Evolutionary conservation across 768 basidiomycete genomes (phyloP), one percentile per base, ranked within the genome.

Genomic region (Termitomyces sp.): DNA sequence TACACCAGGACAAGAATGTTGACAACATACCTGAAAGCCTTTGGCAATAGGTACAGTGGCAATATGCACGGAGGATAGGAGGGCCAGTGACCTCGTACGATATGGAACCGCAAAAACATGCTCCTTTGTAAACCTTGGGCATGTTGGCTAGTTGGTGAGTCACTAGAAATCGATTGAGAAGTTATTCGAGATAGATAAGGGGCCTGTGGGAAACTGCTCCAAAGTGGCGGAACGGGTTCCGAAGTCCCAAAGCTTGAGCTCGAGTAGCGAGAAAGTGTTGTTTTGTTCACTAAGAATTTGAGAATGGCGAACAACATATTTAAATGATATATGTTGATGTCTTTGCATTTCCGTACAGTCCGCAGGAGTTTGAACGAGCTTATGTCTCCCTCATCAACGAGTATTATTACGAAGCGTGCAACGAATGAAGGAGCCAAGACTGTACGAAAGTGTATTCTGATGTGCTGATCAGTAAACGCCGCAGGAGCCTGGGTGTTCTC

Each of bases 1-100:
- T n/a, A n/a, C n/a, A 42, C 34, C 13, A 46, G 24, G 40, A 51
- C 46, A n/a, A 46, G 33, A 45, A 36, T 39, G 44, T 49, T 40
- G 47, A 49, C 30, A 26, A 34, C 74, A 57, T 65, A 81, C 86
- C 83, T 62, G 72, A 82, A 51, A 87, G 66, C 40, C 80, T 73
- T 68, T 89, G 88, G 64, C 88, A 90, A n/a, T 79, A 68, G 4
- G 83, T 84, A 65, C 88, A 90, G 64, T 89, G 88, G 61, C 86
- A 89, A 64, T 83, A 88, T 5, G 83, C 86, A 60, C 81, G 82
- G 34, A 83, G 70, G 4, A 81, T 62, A 0, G 87, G 85, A 34
- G 66, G 68, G 1, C 81, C 82, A 12, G 67, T 68, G 2, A 85
- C 74, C 47, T 73, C 59, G 60, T 83, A 88, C 0, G 80, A 68